These are phyloP conservation scores for Baudoinia panamericana DNA, from an alignment of 495 filamentous ascomycete species.

Conservation along the genomic window DNA sequence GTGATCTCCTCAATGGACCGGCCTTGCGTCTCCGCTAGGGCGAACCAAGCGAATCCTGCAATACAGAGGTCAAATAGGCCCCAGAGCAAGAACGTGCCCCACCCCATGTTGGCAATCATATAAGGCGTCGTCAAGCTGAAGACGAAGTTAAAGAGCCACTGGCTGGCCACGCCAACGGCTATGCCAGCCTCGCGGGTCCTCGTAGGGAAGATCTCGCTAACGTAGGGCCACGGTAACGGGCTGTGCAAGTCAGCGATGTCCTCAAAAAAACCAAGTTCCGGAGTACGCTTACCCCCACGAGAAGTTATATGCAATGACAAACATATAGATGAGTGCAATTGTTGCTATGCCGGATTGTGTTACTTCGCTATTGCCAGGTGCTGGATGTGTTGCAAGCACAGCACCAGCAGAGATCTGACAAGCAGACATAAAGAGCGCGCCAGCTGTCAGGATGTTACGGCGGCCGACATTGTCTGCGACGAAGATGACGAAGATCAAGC, in stretches of 20 bases:
- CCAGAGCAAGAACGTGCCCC: slow-evolving; percentile 33
- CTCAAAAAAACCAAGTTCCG: no score
- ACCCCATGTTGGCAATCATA: slow-evolving; percentile 37
- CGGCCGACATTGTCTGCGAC: slow-evolving; percentile 19
- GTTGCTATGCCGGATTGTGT: slow-evolving; percentile 18
- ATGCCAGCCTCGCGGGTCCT: slow-evolving; percentile 60
- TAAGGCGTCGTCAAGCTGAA: slow-evolving; percentile 34
- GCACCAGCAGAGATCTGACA: slow-evolving; percentile 18
- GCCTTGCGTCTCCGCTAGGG: slow-evolving; percentile 17
- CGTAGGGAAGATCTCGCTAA: slow-evolving; percentile 60
- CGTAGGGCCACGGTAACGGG: slow-evolving; percentile 46
- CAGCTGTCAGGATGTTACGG: slow-evolving; percentile 12
- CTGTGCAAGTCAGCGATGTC: no score
- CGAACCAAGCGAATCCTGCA: slow-evolving; percentile 16
- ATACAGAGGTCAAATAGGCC: slow-evolving; percentile 22
- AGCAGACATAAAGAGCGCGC: slow-evolving; percentile 21
- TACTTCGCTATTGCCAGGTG: slow-evolving; percentile 2
- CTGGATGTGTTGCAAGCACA: slow-evolving; percentile 9
- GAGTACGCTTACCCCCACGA: no score
- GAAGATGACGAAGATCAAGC: slow-evolving; percentile 17
- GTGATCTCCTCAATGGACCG: slow-evolving; percentile 20
- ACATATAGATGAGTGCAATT: slow-evolving; percentile 22
- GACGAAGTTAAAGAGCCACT: slow-evolving; percentile 57
- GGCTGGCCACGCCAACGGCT: slow-evolving; percentile 52
- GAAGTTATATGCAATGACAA: slow-evolving; percentile 22